phyloP scores from a whole-genome alignment of 371 early-diverging fungal species.

The Mucor irregularis region DNA sequence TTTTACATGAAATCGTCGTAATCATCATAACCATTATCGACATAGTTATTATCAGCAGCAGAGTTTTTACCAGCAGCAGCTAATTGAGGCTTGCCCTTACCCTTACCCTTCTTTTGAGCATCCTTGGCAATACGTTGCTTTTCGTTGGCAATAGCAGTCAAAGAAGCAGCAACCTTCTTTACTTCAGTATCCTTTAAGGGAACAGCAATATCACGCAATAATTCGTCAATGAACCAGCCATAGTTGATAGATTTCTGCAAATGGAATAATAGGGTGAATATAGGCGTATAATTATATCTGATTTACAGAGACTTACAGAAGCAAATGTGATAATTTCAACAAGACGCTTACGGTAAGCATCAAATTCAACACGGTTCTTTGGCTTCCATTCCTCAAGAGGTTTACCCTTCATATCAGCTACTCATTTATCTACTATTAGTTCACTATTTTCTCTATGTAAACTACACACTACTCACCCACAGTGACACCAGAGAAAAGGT shows the following conservation, averaged over 20 bases:
- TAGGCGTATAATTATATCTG: no score
- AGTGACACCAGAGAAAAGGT: constrained; percentile 77
- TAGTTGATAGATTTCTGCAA: constrained; percentile 53
- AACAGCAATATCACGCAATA: constrained; percentile 77
- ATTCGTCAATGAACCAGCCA: constrained; percentile 72
- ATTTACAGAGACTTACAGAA: constrained; percentile 73
- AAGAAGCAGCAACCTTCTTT: constrained; percentile 71
- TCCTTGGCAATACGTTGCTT: constrained; percentile 83
- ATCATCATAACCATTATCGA: constrained; percentile 62
- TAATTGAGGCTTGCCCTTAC: constrained; percentile 56
- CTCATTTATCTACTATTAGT: no score
- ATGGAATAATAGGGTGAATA: no score
- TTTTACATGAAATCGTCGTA: constrained; percentile 84
- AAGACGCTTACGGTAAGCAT: constrained; percentile 70
- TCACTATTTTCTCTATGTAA: background rate
- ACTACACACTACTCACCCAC: constrained; percentile 38
- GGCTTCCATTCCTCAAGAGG: constrained; percentile 74
- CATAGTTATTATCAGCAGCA: constrained; percentile 37
- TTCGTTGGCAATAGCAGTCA: constrained; percentile 87
- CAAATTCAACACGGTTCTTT: constrained; percentile 82
- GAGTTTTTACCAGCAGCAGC: constrained; percentile 50
- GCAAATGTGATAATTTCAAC: constrained; percentile 69
- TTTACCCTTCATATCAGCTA: constrained; percentile 50
- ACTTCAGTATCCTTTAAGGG: constrained; percentile 84
- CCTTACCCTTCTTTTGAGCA: constrained; percentile 72